Conservation (phyloP, 345 rosid genomes). For the Rubroshorea leprosula region DNA sequence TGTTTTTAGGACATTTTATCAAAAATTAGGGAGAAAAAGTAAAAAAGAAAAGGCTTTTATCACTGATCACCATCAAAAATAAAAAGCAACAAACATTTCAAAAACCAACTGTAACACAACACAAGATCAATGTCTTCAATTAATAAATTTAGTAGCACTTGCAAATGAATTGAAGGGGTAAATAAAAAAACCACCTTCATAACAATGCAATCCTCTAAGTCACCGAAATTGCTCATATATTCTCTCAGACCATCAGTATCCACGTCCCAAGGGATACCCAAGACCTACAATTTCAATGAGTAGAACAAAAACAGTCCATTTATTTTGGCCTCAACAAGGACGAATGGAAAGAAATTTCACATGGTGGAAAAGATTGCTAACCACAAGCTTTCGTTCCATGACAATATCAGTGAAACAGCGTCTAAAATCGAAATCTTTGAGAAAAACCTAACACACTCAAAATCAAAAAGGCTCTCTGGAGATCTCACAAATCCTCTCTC, state of each 20-base stretch:
- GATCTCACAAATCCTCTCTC: conserved; percentile 37
- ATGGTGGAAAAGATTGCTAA: conserved; percentile 22
- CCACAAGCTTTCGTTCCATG: conserved; percentile 90
- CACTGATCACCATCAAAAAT: too few species aligned
- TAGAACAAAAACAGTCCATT: not conserved
- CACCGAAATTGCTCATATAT: conserved; percentile 90
- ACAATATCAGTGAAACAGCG: conserved; percentile 8
- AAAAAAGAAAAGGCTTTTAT: too few species aligned
- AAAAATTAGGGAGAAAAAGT: too few species aligned
- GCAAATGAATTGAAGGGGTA: not conserved
- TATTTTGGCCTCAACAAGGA: not conserved
- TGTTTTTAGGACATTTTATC: too few species aligned
- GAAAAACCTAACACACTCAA: conserved; percentile 45
- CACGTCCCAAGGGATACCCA: conserved; percentile 97
- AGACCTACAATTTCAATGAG: conserved; percentile 35
- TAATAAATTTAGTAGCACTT: not conserved
- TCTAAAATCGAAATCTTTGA: conserved; percentile 7
- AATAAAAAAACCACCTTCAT: conserved; percentile 83
- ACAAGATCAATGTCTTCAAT: not conserved
- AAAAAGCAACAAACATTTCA: too few species aligned
- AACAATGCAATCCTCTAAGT: conserved; percentile 93
- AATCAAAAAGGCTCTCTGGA: conserved; percentile 25
- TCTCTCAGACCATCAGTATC: conserved; percentile 87
- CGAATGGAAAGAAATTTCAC: not conserved
- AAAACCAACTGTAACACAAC: not conserved